Evolutionary conservation across 768 basidiomycete genomes (phyloP).

Genomic region (Lactarius vividus): DNA sequence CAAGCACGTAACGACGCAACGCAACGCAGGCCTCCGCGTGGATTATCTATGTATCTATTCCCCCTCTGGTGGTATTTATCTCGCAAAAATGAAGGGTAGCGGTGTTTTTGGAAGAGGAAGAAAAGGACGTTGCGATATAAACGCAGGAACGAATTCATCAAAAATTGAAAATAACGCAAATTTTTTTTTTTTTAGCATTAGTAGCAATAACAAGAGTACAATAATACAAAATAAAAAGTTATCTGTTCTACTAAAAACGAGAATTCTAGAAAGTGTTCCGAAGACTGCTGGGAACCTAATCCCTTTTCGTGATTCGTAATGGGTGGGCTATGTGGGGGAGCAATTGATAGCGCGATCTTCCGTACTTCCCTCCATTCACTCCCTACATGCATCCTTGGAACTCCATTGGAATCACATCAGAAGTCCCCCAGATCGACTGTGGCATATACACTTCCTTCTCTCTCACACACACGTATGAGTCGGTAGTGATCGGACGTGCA

Average conservation of each 20-base stretch:
- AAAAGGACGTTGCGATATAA: conserved; percentile 1
- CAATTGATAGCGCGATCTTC: neutral
- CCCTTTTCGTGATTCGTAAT: neutral
- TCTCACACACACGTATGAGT: neutral
- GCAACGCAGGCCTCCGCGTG: conserved; percentile 9
- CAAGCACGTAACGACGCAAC: conserved; percentile 10
- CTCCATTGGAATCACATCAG: neutral
- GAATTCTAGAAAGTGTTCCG: conserved; percentile 1
- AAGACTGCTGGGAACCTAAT: neutral
- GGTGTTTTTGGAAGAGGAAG: neutral
- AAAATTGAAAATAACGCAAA: neutral
- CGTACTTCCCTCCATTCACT: neutral
- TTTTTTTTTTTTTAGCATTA: neutral
- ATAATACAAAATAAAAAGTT: neutral
- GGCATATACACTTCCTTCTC: neutral
- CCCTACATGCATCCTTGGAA: neutral
- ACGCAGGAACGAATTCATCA: conserved; percentile 1
- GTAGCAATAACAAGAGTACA: neutral
- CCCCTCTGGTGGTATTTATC: conserved; percentile 24
- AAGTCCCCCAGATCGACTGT: neutral
- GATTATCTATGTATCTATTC: conserved; percentile 27
- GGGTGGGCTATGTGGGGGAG: neutral
- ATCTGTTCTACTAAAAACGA: neutral
- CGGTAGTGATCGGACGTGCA: neutral
- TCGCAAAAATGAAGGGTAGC: conserved; percentile 18